Evolutionary conservation across 257 asterid species (phyloP), one percentile per base, ranked within the genome.

Genomic region (Solanum ahanhuiri): DNA sequence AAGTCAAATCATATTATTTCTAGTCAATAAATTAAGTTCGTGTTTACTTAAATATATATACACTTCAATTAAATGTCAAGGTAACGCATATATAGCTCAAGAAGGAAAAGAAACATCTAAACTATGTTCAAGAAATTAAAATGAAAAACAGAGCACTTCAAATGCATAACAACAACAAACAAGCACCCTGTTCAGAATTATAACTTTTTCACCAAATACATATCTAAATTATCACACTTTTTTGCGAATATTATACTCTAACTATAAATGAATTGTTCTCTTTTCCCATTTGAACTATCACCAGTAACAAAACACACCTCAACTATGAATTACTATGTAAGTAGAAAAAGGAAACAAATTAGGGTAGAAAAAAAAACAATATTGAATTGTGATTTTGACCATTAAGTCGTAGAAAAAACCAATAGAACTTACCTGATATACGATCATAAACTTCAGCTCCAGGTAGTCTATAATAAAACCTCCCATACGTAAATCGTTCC

Each of bases 371-470:
- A 25, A 66, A 25, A 64, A 25, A 25, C 3, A 23, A n/a, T 10
- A n/a, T n/a, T 20, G 2, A 20, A 8, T 20, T 58, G 14, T 60
- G 30, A 9, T 60, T 60, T 60, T 1, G 12, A 60, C 12, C 28
- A 4, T 45, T 45, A 45, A 45, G 2, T 45, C 3, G 8, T 45
- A 12, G 18, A 45, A 45, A 45, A 48, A 48, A 14, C 20, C 2
- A 48, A 48, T 34, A 41, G 45, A 85, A 87, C 94, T 91, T 90
- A 94, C 96, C 86, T 23, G 95, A 92, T 85, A 93, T 93, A 75
- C 98, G 90, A 54, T 93, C 98, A 84, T 90, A 90, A 84, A 92
- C 97, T 72, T 92, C 96, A 22, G 97, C 96, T 3, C 93, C 92
- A 10, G 95, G 95, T n/a, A 94, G 88, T n/a, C 95, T 85, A 48